Evolutionary conservation across 1,139 yeast genomes (phyloP).

Genomic region (Saccharomycopsis hybrid): DNA sequence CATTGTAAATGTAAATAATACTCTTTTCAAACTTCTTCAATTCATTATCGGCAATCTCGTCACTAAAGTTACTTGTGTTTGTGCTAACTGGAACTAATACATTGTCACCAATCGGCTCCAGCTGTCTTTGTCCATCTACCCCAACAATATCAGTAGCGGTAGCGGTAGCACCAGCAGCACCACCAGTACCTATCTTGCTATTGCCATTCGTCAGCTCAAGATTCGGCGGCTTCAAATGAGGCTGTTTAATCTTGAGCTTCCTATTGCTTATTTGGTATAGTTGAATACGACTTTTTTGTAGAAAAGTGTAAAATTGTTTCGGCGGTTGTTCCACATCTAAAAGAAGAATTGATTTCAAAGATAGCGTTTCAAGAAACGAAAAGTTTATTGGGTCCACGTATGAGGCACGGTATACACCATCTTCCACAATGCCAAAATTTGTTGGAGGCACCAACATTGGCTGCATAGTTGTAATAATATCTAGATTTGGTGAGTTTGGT

Average conservation of each 20-base stretch:
- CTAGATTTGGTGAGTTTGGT: too few species aligned
- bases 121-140: too few species aligned
- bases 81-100: not conserved
- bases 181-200: constrained; percentile 2
- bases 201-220: constrained; percentile 25
- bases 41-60: constrained; percentile 2
- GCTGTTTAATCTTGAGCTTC: not conserved
- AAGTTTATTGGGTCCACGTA: constrained; percentile 53
- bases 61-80: not conserved
- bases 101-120: not conserved
- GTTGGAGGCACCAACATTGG: constrained; percentile 73
- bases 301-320: constrained; percentile 39
- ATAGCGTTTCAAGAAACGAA: constrained; percentile 60
- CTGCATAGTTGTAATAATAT: not conserved
- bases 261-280: constrained; percentile 33
- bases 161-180: not conserved
- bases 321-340: constrained; percentile 72
- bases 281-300: constrained; percentile 39
- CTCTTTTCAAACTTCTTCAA: constrained; percentile 10
- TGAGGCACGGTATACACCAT: constrained; percentile 60
- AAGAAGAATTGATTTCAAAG: constrained; percentile 50
- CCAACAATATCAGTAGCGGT: too few species aligned
- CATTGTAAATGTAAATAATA: constrained; percentile 13
- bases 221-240: not conserved
- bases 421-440: constrained; percentile 71